Conservation (phyloP, 176 grass and related monocot species). For the Cenchrus americanus region DNA sequence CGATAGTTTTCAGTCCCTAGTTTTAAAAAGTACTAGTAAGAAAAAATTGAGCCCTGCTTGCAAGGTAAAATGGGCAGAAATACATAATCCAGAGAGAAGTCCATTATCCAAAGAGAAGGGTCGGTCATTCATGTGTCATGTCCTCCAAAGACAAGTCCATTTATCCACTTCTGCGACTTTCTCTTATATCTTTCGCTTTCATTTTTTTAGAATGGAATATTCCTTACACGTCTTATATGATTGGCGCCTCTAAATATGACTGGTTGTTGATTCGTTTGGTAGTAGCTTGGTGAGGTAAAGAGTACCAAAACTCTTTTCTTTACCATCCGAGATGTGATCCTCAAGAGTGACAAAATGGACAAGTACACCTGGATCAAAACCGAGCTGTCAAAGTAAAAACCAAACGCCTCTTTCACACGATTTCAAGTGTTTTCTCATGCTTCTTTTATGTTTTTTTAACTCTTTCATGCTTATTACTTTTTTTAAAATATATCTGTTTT, state of each 20-base stretch:
- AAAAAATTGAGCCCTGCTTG: not conserved
- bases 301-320: constrained; percentile 17
- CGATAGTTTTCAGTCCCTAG: not conserved
- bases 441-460: not conserved
- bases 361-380: not conserved
- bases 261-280: constrained; percentile 35
- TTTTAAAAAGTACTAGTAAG: not conserved
- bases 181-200: not conserved
- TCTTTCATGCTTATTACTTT: not conserved
- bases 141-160: not conserved
- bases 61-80: not conserved
- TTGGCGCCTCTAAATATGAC: not conserved
- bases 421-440: not conserved
- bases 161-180: not conserved
- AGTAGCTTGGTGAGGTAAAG: constrained; percentile 31
- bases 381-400: not conserved
- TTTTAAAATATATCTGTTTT: no score
- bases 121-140: not conserved
- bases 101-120: no score
- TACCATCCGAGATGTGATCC: constrained; percentile 10
- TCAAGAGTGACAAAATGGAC: constrained; percentile 21
- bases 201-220: constrained; percentile 14
- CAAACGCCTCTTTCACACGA: not conserved
- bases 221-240: constrained; percentile 7
- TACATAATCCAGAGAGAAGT: no score